These are phyloP conservation scores for Prunus campanulata DNA, from an alignment of 306 rosid species.

Conservation along the genomic window DNA sequence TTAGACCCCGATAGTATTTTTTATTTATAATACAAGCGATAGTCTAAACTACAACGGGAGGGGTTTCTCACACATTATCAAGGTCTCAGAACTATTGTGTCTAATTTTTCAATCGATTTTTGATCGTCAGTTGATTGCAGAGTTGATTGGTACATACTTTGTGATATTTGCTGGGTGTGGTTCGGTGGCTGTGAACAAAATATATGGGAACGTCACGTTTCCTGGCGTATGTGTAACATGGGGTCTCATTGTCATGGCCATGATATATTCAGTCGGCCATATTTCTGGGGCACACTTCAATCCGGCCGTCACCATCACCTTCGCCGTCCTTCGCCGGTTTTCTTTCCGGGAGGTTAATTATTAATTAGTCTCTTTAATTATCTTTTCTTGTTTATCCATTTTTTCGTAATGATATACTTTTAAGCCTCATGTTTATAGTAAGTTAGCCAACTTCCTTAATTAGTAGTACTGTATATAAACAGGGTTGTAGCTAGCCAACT, in stretches of 20 bases:
- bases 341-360: constrained; percentile 18
- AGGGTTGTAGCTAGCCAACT: too few species aligned
- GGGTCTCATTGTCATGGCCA: constrained; percentile 41
- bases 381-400: neutral
- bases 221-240: constrained; percentile 37
- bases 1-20: too few species aligned
- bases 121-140: constrained; percentile 28
- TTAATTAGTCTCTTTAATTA: neutral
- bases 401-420: neutral
- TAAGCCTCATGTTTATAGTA: too few species aligned
- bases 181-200: constrained; percentile 32
- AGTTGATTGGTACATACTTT: constrained; percentile 35
- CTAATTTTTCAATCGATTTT: too few species aligned
- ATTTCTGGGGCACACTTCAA: constrained; percentile 44
- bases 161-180: constrained; percentile 40
- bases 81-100: too few species aligned
- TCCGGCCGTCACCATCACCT: constrained; percentile 34
- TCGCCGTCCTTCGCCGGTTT: constrained; percentile 27
- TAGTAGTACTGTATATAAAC: too few species aligned
- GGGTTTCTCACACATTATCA: too few species aligned
- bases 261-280: constrained; percentile 36
- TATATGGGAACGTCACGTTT: constrained; percentile 29
- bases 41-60: too few species aligned
- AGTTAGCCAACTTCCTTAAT: too few species aligned
- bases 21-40: too few species aligned